These are phyloP conservation scores for Selenicereus undatus DNA, from an alignment of 148 eudicot species.

Conservation along the genomic window DNA sequence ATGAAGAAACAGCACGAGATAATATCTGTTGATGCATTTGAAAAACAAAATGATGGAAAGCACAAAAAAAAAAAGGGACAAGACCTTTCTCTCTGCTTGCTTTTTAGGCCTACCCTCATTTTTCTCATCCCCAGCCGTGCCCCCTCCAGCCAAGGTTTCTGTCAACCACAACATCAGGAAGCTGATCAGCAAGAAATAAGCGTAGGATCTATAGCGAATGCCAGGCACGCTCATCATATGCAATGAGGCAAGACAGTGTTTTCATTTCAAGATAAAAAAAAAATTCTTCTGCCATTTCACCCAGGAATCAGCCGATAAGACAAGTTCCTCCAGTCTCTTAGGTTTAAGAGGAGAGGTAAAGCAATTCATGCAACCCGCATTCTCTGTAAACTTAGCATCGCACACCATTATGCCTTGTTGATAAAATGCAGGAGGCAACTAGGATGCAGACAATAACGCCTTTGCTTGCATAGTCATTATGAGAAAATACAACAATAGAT, in stretches of 20 bases:
- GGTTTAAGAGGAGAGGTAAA: neutral
- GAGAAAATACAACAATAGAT: neutral
- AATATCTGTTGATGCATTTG: neutral
- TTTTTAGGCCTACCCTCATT: neutral
- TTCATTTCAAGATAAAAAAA: neutral
- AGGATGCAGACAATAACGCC: neutral
- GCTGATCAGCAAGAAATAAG: neutral
- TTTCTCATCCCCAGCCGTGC: neutral
- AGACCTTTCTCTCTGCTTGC: constrained; percentile 11
- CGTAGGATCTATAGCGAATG: neutral
- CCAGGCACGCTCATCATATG: neutral
- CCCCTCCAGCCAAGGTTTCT: constrained; percentile 3
- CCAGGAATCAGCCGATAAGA: neutral
- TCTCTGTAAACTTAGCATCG: neutral
- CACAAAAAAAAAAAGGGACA: neutral
- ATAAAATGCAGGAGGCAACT: neutral
- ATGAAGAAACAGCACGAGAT: neutral
- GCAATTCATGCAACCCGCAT: too few relatives aligned
- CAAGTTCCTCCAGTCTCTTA: neutral
- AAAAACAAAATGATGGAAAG: neutral
- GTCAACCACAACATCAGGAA: constrained; percentile 1
- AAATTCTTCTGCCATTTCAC: neutral
- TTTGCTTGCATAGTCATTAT: neutral
- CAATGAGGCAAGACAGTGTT: neutral
- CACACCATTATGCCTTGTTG: neutral